phyloP scores from a whole-genome alignment of 75 land plant genomes.

The Sequoia sempervirens region DNA sequence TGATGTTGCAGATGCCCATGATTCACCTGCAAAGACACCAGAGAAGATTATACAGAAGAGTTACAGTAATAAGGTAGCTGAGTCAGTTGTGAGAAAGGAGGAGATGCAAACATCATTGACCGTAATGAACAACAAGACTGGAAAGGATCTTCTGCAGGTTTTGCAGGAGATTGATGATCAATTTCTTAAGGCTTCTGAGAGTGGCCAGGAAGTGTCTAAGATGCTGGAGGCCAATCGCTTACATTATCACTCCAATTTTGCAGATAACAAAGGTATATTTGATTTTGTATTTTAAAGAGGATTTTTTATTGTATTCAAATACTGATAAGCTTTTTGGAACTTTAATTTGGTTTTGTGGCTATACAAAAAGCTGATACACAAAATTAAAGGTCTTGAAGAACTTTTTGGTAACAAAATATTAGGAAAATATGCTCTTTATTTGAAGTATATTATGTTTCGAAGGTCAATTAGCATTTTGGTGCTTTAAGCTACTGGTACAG shows the following conservation, averaged over 20 bases:
- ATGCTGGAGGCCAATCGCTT: conserved; percentile 74
- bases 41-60: not conserved
- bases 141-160: conserved; percentile 32
- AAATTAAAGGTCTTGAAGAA: not conserved
- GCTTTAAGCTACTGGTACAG: not conserved
- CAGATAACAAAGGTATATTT: conserved; percentile 53
- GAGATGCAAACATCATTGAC: conserved; percentile 5
- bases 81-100: not conserved
- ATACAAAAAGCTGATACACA: not conserved
- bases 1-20: not conserved
- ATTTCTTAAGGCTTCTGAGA: conserved; percentile 58
- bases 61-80: conserved; percentile 5
- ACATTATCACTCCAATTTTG: conserved; percentile 94
- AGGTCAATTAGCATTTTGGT: not conserved
- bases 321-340: not conserved
- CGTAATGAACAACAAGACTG: not conserved
- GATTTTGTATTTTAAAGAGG: not conserved
- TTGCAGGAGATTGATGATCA: conserved; percentile 61
- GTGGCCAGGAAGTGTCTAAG: conserved; percentile 58
- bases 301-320: not conserved
- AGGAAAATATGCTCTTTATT: not conserved
- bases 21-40: conserved; percentile 10
- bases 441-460: not conserved
- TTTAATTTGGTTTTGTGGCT: not conserved
- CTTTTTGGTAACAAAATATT: not conserved